phyloP scores from a whole-genome alignment of 331 rosid species.

The Stylosanthes scabra region DNA sequence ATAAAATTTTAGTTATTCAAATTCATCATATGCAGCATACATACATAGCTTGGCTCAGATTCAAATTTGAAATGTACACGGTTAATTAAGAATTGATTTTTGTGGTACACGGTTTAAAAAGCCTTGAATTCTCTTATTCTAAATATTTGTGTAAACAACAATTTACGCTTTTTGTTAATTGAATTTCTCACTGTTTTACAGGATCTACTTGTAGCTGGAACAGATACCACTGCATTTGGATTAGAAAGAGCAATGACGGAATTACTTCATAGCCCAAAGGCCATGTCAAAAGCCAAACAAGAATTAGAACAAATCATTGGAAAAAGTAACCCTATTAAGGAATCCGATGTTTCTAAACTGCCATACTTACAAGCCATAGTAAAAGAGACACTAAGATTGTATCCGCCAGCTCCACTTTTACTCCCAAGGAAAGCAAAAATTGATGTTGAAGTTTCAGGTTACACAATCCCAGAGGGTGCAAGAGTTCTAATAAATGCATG shows the following conservation, averaged over 20 bases:
- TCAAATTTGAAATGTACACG: no score
- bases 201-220: no score
- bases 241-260: not conserved
- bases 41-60: no score
- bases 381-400: not conserved
- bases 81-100: no score
- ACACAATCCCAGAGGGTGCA: not conserved
- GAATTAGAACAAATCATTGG: slow-evolving; percentile 6
- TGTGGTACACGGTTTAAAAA: no score
- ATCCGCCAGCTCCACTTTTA: not conserved
- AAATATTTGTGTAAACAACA: no score
- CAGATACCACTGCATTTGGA: no score
- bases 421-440: not conserved
- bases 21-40: no score
- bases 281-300: not conserved
- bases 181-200: no score
- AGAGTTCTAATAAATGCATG: not conserved
- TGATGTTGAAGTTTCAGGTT: not conserved
- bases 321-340: not conserved
- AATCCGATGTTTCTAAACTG: not conserved
- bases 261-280: not conserved
- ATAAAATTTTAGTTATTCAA: no score
- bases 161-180: no score
- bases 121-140: no score
- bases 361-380: not conserved